Conservation (phyloP, 257 asterid genomes). For the Gentiana straminea region DNA sequence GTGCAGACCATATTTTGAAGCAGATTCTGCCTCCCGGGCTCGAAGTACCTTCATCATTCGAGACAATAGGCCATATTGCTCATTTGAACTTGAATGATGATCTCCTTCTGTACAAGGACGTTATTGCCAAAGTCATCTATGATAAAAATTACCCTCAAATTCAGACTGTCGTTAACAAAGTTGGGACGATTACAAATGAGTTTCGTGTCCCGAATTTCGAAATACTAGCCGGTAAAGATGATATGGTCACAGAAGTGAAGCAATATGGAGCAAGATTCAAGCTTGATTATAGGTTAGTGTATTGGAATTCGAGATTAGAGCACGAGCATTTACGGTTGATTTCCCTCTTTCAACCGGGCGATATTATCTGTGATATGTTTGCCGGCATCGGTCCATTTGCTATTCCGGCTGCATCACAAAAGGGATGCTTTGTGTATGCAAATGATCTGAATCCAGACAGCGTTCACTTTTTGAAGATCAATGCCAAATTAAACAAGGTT, state of each 20-base stretch:
- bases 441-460: slow-evolving; percentile 95
- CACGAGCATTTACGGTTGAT: slow-evolving; percentile 83
- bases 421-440: slow-evolving; percentile 84
- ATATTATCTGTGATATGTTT: slow-evolving; percentile 84
- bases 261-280: slow-evolving; percentile 82
- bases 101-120: slow-evolving; percentile 69
- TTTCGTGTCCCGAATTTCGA: slow-evolving; percentile 95
- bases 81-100: slow-evolving; percentile 86
- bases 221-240: slow-evolving; percentile 69
- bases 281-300: slow-evolving; percentile 91
- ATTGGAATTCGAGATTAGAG: slow-evolving; percentile 96
- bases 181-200: slow-evolving; percentile 77
- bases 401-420: slow-evolving; percentile 83
- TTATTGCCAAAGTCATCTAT: slow-evolving; percentile 78
- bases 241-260: slow-evolving; percentile 87
- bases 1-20: slow-evolving; percentile 82
- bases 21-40: slow-evolving; percentile 79
- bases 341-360: slow-evolving; percentile 61
- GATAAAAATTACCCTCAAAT: slow-evolving; percentile 92
- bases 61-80: slow-evolving; percentile 93
- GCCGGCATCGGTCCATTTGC: slow-evolving; percentile 94
- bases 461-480: slow-evolving; percentile 56
- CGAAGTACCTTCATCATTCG: slow-evolving; percentile 92
- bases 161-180: slow-evolving; percentile 82
- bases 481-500: slow-evolving; percentile 75